These are phyloP conservation scores for Epichloe coenophiala DNA, from an alignment of 2,329 filamentous ascomycete species.

Conservation along the genomic window DNA sequence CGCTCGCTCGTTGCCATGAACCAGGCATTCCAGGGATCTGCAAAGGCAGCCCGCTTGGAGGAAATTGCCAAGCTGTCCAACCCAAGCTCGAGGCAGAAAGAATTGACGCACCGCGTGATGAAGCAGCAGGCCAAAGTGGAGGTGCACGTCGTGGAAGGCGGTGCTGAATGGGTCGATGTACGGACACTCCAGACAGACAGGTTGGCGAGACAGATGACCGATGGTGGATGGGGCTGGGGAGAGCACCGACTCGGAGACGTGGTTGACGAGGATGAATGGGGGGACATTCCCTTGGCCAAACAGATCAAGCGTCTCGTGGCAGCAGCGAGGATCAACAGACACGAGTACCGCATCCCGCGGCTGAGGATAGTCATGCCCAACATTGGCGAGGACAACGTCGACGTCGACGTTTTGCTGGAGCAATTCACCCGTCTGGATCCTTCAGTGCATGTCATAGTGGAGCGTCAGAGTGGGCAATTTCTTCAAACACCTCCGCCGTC, in stretches of 20 bases:
- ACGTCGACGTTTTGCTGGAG: slow-evolving; percentile 20
- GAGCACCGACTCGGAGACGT: slow-evolving; percentile 18
- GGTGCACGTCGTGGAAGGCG: slow-evolving; percentile 23
- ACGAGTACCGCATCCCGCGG: slow-evolving; percentile 23
- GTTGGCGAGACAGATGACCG: slow-evolving; percentile 25
- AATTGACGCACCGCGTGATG: slow-evolving; percentile 17
- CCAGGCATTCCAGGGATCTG: slow-evolving; percentile 19
- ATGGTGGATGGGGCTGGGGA: slow-evolving; percentile 29
- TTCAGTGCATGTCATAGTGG: slow-evolving; percentile 19
- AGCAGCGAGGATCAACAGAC: slow-evolving; percentile 22
- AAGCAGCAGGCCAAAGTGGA: slow-evolving; percentile 21
- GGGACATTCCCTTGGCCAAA: slow-evolving; percentile 19
- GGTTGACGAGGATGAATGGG: slow-evolving; percentile 21
- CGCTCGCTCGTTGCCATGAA: slow-evolving; percentile 17
- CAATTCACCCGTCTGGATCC: slow-evolving; percentile 17
- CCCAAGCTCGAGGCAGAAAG: slow-evolving; percentile 13
- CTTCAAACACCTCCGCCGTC: slow-evolving; percentile 11
- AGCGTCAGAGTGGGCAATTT: slow-evolving; percentile 16
- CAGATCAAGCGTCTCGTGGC: slow-evolving; percentile 20
- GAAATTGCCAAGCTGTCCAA: slow-evolving; percentile 11
- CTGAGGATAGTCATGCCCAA: slow-evolving; percentile 23
- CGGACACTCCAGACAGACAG: slow-evolving; percentile 18
- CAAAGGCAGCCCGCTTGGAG: slow-evolving; percentile 12
- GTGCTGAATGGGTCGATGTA: slow-evolving; percentile 20
- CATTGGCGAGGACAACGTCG: slow-evolving; percentile 15